A percentile compares a stretch with the other conserved stretches of the same genome.
Evolutionary conservation across 116 monocot genomes (phyloP).

Genomic region (Posidonia oceanica): DNA sequence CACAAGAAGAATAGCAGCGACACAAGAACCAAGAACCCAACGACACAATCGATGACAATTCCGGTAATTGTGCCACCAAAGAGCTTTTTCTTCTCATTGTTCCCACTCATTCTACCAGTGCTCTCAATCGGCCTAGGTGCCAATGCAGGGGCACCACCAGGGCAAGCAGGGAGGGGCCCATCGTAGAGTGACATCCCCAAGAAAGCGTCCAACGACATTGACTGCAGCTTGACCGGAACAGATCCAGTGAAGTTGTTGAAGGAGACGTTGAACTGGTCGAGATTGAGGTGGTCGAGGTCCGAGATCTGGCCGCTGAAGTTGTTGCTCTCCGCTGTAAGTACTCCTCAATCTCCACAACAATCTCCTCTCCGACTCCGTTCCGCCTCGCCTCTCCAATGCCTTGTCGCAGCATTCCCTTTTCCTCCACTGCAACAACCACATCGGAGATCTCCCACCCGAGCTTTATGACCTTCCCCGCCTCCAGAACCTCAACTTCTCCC

Average conservation of each 20-base stretch:
- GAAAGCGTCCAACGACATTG: slow-evolving; percentile 24
- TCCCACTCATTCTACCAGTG: background rate
- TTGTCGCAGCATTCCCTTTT: too few species aligned
- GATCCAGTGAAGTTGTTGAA: slow-evolving; percentile 51
- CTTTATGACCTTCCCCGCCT: too few species aligned
- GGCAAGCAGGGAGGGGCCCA: slow-evolving; percentile 34
- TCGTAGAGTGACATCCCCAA: slow-evolving; percentile 50
- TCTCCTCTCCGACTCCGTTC: too few species aligned
- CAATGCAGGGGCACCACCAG: slow-evolving; percentile 17
- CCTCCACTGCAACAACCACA: too few species aligned
- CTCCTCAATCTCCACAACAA: too few species aligned
- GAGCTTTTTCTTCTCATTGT: slow-evolving; percentile 26
- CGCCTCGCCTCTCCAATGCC: too few species aligned
- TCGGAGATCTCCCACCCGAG: too few species aligned
- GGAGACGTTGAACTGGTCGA: slow-evolving; percentile 63
- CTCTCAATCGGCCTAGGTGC: slow-evolving; percentile 1
- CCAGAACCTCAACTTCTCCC: too few species aligned
- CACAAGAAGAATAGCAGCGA: slow-evolving; percentile 32
- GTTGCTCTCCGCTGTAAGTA: slow-evolving; percentile 48
- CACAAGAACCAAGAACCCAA: slow-evolving; percentile 26
- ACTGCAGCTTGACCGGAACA: slow-evolving; percentile 30
- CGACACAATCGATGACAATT: slow-evolving; percentile 41
- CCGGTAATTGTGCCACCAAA: slow-evolving; percentile 63
- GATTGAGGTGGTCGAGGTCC: slow-evolving; percentile 29
- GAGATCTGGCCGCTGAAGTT: slow-evolving; percentile 58